Evolutionary conservation across 176 grass and related monocot genomes (phyloP).

Genomic region (Eragrostis nindensis): DNA sequence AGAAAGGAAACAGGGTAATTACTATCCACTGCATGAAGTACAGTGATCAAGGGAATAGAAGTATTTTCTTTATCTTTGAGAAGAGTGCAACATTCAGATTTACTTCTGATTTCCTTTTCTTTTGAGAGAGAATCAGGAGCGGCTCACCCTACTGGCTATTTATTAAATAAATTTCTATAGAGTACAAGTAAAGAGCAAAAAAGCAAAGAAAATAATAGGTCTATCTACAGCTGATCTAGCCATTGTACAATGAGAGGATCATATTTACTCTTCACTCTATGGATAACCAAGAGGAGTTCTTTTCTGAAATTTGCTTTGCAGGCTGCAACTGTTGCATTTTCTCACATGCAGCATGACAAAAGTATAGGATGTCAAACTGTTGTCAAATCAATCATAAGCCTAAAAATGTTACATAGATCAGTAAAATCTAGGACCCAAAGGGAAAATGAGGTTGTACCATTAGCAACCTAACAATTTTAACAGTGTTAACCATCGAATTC

Average conservation of each 20-base stretch:
- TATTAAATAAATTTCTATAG: too few species aligned
- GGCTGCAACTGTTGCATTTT: neutral
- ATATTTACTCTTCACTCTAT: too few species aligned
- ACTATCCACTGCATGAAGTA: conserved; percentile 19
- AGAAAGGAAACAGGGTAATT: conserved; percentile 38
- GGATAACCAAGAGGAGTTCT: too few species aligned
- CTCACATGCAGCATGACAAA: conserved; percentile 21
- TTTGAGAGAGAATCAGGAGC: too few species aligned
- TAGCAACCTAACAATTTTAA: conserved; percentile 12
- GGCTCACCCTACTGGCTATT: too few species aligned
- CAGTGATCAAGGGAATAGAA: neutral
- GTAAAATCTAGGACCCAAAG: neutral
- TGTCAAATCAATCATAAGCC: neutral
- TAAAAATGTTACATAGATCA: neutral
- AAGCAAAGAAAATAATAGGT: too few species aligned
- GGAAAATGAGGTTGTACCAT: conserved; percentile 20
- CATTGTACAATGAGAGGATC: too few species aligned
- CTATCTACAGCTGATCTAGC: too few species aligned
- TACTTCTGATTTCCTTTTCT: neutral
- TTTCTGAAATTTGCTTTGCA: too few species aligned
- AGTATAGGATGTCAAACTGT: neutral
- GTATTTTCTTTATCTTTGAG: neutral
- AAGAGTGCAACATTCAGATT: neutral
- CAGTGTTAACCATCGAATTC: neutral
- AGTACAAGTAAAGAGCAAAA: too few species aligned